Base-by-base conservation (phyloP, 2,329 filamentous ascomycete species). In the Calonectria fujianensis region DNA sequence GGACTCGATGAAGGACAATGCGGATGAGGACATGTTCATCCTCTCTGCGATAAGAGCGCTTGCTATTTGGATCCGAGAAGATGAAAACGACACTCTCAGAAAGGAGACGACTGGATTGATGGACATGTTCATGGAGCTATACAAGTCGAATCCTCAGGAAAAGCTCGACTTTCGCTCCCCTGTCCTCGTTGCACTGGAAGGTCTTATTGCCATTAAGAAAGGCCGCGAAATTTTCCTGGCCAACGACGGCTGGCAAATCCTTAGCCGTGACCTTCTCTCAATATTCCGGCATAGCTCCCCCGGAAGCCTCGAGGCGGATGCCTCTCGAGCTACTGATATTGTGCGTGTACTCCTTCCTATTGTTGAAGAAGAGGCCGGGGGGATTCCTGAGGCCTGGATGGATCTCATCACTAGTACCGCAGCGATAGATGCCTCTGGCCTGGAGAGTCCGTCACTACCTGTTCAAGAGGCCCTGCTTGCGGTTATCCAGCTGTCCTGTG, bases 61-160 rank as follows among this genome's bases (percentile, higher is more conserved):
- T 37, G 89, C 91, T 1, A 87, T 94, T 24, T 94, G 93, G 93
- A 85, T 94, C n/a, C 87, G 91, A 10, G 93, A 94, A 75, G 93
- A 94, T 72, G 92, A 94, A 51, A 91, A 91, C 51, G 89, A 91
- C 18, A 83, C 85, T 10, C 80, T 94, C 50, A 85, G 91, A 14
- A 88, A 86, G 64, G 90, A 93, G 78, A 89, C 88, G 14, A 87
- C 88, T 0, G 92, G 91, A 0, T 83, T 94, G 65, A 88, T 88
- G 74, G 93, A 94, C 77, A 89, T 94, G 86, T 86, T 94, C 39
- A 81, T 93, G 68, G 91, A 93, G 16, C 84, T 94, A 0, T 94
- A 94, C 81, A 85, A 85, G 57, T 81, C 80, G 3, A 84, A 85
- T 70, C 72, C 77, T 6, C 70, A 75, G 4, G 79, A 80, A 1